Base-by-base conservation (phyloP, 2,329 filamentous ascomycete species). In the Colletotrichum lindemuthianum region DNA sequence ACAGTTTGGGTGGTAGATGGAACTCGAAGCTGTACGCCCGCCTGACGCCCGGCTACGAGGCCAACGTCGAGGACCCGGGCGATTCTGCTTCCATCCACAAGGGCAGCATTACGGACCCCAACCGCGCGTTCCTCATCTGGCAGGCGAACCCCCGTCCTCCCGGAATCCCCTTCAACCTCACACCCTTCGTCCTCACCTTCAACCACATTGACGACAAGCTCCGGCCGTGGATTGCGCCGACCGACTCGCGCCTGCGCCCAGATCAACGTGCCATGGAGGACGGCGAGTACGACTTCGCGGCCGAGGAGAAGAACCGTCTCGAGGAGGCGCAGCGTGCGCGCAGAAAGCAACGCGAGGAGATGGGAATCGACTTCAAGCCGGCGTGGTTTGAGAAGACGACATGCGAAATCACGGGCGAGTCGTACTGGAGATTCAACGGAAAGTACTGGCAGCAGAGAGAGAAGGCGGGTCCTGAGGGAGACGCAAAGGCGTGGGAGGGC, bases 221-320 rank as follows among this genome's bases (percentile, higher is more conserved):
- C 15, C 82, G 80, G 55, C 87, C 90, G 5, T 88, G 90, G 79
- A 81, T 99, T 13, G 92, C 96, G 41, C 96, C 96, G 1, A 99
- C 96, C 0, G 96, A 99, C 76, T 97, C 95, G 2, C 86, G 96
- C n/a, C 82, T 97, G 37, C 86, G 96, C 36, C 95, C 96, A 0
- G 96, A 99, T 77, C 96, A 99, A 80, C 86, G 96, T 10, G 96
- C 96, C 2, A 99, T 99, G 96, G 96, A 99, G 76, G 94, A 98
- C 67, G 96, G 95, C n/a, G 88, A 94, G 77, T 99, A 99, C 74
- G 95, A 98, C 72, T 84, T 96, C 65, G 96, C 96, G 1, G 96
- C 95, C 0, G 87, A 86, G 6, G 96, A 99, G 82, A 99, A 99
- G 86, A 96, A 95, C 73, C 86, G 96, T 1, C 87, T 99, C 0